Evolutionary conservation across 768 basidiomycete species (phyloP), one percentile per base, ranked within the genome.

Genomic region (Hericium erinaceus): DNA sequence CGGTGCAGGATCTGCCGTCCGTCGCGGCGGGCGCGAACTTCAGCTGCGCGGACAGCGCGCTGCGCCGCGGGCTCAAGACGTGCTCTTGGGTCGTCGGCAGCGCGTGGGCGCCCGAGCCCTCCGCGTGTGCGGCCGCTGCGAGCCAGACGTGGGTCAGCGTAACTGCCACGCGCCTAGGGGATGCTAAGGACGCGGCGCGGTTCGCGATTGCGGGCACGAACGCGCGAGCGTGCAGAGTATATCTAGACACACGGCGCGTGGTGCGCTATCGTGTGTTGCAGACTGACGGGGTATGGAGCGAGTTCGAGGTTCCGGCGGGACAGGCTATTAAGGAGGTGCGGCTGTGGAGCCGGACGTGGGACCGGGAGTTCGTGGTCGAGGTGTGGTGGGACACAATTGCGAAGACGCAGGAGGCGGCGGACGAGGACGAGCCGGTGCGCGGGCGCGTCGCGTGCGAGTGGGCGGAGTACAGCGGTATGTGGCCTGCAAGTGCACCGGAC

Each of bases 211-310:
- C 69, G 51, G 85, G 83, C 13, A 70, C 66, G 48, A 85, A 88
- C 65, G 84, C 85, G 9, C 80, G 85, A 26, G 75, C 74, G n/a
- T 89, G 88, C 65, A 68, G 79, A 57, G 60, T 89, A 20, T 75
- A 81, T 56, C 83, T 89, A 60, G 79, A 77, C 58, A 70, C 70
- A 49, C 71, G 49, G 2, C 18, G 15, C 4, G 51, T 46, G 5
- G 44, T 46, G 44, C 44, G 16, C 44, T 46, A 46, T 20, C 44
- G 44, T 16, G 44, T 46, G 16, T 20, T 46, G 12, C 44, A 9
- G 44, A 0, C 5, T 16, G 44, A 56, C 10, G 52, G 56, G 24
- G 53, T 50, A 38, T 54, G 48, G 22, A 49, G 40, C 12, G 56
- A 60, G 48, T 57, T 53, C 28, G n/a, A 37, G 11, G n/a, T 50